Percentiles rank a stretch among this genome's conserved stretches.
Evolutionary conservation across 805 yeast genomes (phyloP).

Genomic region (Myxozyma udenii): DNA sequence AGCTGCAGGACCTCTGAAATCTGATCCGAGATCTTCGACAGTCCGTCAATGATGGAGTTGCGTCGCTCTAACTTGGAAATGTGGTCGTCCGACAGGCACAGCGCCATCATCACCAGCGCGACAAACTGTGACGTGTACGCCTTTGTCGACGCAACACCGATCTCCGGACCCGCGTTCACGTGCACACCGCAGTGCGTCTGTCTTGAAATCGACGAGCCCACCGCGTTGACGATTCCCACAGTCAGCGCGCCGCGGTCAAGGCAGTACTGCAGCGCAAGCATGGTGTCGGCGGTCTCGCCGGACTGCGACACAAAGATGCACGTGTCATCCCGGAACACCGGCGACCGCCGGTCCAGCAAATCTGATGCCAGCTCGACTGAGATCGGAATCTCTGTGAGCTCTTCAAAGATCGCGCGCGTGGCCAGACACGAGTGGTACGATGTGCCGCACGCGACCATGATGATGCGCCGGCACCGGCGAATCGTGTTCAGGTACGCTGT

Average conservation of each 20-base stretch:
- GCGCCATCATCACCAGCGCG: constrained; percentile 94
- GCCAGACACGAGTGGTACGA: constrained; percentile 98
- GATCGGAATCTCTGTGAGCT: constrained; percentile 91
- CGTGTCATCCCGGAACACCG: constrained; percentile 97
- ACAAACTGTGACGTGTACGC: constrained; percentile 98
- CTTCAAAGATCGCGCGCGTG: constrained; percentile 93
- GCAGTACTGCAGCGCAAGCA: constrained; percentile 92
- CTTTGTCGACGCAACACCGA: constrained; percentile 98
- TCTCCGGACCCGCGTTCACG: constrained; percentile 98
- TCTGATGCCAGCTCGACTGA: constrained; percentile 91
- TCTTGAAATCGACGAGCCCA: constrained; percentile 95
- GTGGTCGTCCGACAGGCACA: constrained; percentile 89
- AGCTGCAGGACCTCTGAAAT: constrained; percentile 71
- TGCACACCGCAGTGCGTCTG: constrained; percentile 99
- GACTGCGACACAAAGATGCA: constrained; percentile 97
- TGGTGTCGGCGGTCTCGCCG: constrained; percentile 98
- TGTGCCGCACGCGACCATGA: constrained; percentile 99
- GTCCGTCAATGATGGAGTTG: constrained; percentile 78
- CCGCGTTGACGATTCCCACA: constrained; percentile 95
- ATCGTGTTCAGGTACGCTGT: constrained; percentile 79
- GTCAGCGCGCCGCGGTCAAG: constrained; percentile 95
- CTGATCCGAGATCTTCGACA: constrained; percentile 79
- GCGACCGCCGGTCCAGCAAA: constrained; percentile 88
- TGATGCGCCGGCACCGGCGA: constrained; percentile 89
- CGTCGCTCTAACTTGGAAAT: constrained; percentile 75